These are phyloP conservation scores for Cokeromyces recurvatus DNA, from an alignment of 371 early-diverging fungal genomes.

Conservation along the genomic window DNA sequence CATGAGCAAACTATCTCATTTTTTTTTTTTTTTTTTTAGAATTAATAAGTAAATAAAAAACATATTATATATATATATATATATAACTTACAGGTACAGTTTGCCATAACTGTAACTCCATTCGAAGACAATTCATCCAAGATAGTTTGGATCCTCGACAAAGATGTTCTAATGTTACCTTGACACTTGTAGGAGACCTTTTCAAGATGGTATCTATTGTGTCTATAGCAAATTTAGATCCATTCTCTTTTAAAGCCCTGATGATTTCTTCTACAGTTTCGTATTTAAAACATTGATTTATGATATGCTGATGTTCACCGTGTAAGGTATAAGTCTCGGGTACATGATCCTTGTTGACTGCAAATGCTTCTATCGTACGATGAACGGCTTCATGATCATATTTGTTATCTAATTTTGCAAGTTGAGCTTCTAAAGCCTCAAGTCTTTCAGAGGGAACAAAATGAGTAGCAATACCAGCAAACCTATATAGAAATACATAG, in stretches of 20 bases:
- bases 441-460: conserved; percentile 81
- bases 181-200: conserved; percentile 79
- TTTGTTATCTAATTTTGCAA: conserved; percentile 60
- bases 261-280: conserved; percentile 75
- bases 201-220: conserved; percentile 56
- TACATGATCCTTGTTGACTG: conserved; percentile 25
- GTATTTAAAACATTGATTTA: conserved; percentile 69
- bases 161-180: conserved; percentile 73
- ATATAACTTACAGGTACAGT: conserved; percentile 56
- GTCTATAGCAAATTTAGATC: conserved; percentile 57
- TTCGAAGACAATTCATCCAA: conserved; percentile 41
- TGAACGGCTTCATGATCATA: conserved; percentile 68
- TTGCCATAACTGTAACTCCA: conserved; percentile 73
- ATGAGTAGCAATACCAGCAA: conserved; percentile 90
- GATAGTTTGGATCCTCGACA: conserved; percentile 56
- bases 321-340: conserved; percentile 8
- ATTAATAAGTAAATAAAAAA: too few relatives aligned
- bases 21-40: too few relatives aligned
- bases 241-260: conserved; percentile 43
- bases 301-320: conserved; percentile 9
- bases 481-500: conserved; percentile 11
- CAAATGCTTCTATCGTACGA: conserved; percentile 83
- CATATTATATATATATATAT: too few relatives aligned
- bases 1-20: conserved; percentile 31
- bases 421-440: conserved; percentile 65